Conservation (phyloP, 1,284 basidiomycete species). For the Moniliophthora roreri region DNA sequence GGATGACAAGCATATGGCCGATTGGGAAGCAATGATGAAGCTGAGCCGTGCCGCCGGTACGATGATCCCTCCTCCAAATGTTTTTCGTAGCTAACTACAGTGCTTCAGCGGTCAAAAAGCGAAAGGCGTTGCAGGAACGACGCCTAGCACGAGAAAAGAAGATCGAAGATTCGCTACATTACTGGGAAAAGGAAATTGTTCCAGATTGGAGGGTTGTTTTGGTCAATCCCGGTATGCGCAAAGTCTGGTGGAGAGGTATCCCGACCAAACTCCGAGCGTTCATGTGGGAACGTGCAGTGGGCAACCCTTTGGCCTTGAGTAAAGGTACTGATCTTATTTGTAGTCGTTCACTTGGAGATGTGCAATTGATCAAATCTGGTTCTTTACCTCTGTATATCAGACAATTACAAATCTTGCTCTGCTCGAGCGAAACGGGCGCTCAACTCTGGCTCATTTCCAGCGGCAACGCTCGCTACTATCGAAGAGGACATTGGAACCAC, state of each 20-base stretch:
- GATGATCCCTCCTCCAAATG: constrained; percentile 20
- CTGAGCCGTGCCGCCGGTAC: constrained; percentile 70
- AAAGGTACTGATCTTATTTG: constrained; percentile 58
- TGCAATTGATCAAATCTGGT: constrained; percentile 10
- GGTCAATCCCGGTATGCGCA: constrained; percentile 63
- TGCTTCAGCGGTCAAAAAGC: constrained; percentile 65
- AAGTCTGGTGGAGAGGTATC: constrained; percentile 92
- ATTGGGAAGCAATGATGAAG: constrained; percentile 94
- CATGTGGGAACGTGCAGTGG: constrained; percentile 88
- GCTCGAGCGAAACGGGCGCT: constrained; percentile 76
- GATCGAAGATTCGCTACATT: constrained; percentile 66
- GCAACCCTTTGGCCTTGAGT: constrained; percentile 85
- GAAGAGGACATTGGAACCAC: constrained; percentile 82
- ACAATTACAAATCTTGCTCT: constrained; percentile 74
- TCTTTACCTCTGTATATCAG: constrained; percentile 35
- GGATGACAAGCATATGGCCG: constrained; percentile 82
- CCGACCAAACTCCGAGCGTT: constrained; percentile 83
- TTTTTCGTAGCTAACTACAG: neutral
- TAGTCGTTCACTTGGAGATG: constrained; percentile 14
- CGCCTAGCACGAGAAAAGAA: constrained; percentile 64
- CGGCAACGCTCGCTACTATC: constrained; percentile 66
- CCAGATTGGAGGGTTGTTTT: constrained; percentile 83
- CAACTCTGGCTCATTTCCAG: constrained; percentile 71
- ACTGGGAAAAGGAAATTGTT: constrained; percentile 81
- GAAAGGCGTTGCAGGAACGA: constrained; percentile 63